Conservation (phyloP, 495 filamentous ascomycete species). For the Talaromyces wortmannii region DNA sequence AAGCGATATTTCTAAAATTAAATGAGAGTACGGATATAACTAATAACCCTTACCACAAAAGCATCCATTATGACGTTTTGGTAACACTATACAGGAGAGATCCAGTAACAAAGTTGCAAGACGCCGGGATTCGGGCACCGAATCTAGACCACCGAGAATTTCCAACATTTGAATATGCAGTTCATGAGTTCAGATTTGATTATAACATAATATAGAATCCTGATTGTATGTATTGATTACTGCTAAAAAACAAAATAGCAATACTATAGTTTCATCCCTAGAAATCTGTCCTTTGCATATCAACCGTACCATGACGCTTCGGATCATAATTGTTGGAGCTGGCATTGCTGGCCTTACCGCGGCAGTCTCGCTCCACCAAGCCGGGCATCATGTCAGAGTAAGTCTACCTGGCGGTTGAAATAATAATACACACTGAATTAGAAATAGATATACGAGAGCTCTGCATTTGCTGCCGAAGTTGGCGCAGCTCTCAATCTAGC, state of each 20-base stretch:
- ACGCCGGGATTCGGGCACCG: neutral
- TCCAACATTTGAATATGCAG: too few relatives aligned
- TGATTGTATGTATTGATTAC: too few relatives aligned
- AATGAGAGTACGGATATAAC: too few relatives aligned
- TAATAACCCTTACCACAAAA: too few relatives aligned
- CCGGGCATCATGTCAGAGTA: slow-evolving; percentile 17
- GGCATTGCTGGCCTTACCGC: slow-evolving; percentile 40
- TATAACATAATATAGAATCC: neutral
- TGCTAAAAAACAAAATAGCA: too few relatives aligned
- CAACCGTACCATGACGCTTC: slow-evolving; percentile 10
- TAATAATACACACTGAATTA: neutral
- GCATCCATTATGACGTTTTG: too few relatives aligned
- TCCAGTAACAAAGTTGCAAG: too few relatives aligned
- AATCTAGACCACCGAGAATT: neutral
- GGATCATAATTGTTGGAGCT: slow-evolving; percentile 34
- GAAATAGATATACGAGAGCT: neutral
- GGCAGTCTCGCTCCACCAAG: slow-evolving; percentile 21
- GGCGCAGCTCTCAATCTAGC: neutral
- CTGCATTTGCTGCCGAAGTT: neutral
- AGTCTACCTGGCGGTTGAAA: neutral
- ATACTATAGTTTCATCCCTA: too few relatives aligned
- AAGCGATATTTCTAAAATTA: too few relatives aligned
- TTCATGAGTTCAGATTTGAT: neutral
- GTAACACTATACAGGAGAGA: too few relatives aligned
- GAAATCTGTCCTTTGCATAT: neutral